A percentile compares a stretch with the other conserved stretches of the same genome.
Evolutionary conservation across 495 filamentous ascomycete genomes (phyloP).

Genomic region (Podospora didyma): DNA sequence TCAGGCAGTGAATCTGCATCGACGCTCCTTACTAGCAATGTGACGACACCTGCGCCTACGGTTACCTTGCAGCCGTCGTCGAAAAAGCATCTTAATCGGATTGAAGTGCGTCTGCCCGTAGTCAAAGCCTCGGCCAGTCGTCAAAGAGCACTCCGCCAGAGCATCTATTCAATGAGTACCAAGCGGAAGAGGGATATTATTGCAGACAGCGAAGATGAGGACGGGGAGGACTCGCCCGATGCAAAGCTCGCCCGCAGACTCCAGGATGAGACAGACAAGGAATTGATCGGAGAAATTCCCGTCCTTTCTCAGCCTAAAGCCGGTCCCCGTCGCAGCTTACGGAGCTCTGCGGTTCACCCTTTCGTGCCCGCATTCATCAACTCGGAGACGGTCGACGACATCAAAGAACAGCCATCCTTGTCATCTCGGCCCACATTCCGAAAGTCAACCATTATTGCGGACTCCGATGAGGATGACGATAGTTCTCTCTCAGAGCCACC

Average conservation of each 20-base stretch:
- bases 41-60: conserved; percentile 50
- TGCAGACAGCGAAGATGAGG: conserved; percentile 34
- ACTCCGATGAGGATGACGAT: conserved; percentile 8
- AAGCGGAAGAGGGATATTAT: conserved; percentile 28
- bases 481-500: not conserved
- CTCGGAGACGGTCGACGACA: too few species aligned
- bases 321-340: conserved; percentile 8
- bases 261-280: conserved; percentile 59
- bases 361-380: conserved; percentile 1
- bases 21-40: conserved; percentile 74
- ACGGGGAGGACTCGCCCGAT: conserved; percentile 42
- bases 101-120: conserved; percentile 26
- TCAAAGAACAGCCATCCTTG: not conserved
- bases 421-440: not conserved
- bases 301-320: not conserved
- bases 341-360: not conserved
- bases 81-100: conserved; percentile 6
- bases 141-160: conserved; percentile 17
- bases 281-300: not conserved
- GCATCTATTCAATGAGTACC: conserved; percentile 22
- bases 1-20: conserved; percentile 56
- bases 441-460: not conserved
- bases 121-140: conserved; percentile 1
- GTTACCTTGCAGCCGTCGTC: conserved; percentile 11
- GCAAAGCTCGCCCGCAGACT: conserved; percentile 54